These are phyloP conservation scores for Cucurbita pepo DNA, from an alignment of 306 rosid species.

Conservation along the genomic window DNA sequence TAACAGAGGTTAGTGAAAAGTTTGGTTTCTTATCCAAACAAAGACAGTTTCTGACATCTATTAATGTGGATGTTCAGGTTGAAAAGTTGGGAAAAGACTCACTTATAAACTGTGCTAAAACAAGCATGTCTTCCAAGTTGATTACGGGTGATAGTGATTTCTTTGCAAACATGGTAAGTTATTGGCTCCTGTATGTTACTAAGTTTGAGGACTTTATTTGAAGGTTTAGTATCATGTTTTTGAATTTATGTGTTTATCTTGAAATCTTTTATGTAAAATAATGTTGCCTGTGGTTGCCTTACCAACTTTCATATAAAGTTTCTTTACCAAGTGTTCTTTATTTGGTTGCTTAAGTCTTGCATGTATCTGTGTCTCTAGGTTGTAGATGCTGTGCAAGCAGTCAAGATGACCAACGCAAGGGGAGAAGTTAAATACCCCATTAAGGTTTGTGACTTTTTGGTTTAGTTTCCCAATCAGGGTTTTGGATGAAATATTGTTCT, in stretches of 20 bases:
- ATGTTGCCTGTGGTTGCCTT: background rate
- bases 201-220: background rate
- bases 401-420: slow-evolving; percentile 84
- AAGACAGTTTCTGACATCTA: background rate
- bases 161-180: slow-evolving; percentile 79
- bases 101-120: slow-evolving; percentile 81
- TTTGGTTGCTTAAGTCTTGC: background rate
- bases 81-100: slow-evolving; percentile 90
- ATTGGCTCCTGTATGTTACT: background rate
- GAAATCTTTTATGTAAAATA: background rate
- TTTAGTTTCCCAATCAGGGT: background rate
- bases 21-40: background rate
- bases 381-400: slow-evolving; percentile 84
- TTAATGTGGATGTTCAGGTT: slow-evolving; percentile 34
- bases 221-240: background rate
- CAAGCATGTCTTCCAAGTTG: slow-evolving; percentile 98
- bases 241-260: background rate
- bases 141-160: slow-evolving; percentile 86
- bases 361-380: slow-evolving; percentile 32
- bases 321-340: background rate
- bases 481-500: background rate
- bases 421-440: slow-evolving; percentile 92
- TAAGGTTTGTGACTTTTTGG: slow-evolving; percentile 48
- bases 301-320: background rate
- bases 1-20: background rate